Base-by-base conservation (phyloP, 2,329 filamentous ascomycete genomes). In the Macroventuria anomochaeta region DNA sequence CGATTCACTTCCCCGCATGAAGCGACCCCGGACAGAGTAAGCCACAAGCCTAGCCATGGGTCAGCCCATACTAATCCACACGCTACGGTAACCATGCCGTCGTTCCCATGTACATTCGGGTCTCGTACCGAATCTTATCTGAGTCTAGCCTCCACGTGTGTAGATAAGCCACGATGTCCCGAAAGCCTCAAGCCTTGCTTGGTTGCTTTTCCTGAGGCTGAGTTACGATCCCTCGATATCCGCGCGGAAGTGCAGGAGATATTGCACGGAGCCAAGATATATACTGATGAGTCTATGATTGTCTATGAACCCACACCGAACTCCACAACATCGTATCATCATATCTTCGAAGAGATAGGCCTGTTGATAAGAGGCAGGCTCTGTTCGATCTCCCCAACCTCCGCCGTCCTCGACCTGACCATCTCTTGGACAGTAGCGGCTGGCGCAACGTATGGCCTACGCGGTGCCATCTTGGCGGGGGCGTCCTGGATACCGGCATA, bases 401-500 rank as follows among this genome's bases (percentile, higher is more conserved):
- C 63, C 10, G 56, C 61, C 55, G 57, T 66, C 8, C 37, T 52
- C 13, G 48, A 43, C 40, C 53, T 55, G 32, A 62, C 57, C 21
- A 41, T 47, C 32, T 59, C 55, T 41, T 55, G 59, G 18, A 59
- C 38, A 21, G 52, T 32, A 23, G 36, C 49, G 23, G 41, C 31
- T 38, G 56, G 58, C 46, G 55, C 58, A 18, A 62, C 34, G 39
- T 65, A 67, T 7, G 62, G 63, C 21, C 52, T 51, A 8, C 53
- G 49, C 33, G 62, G 62, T 44, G 50, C 55, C 38, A 64, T 48
- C 46, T 55, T 53, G 17, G 38, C 34, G 7, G 47, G 58, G 2
- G 63, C 61, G 18, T 61, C 46, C n/a, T 60, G 53, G 1, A 85
- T 65, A 5, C 59, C 83, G 5, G 78, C 80, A 61, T 83, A 78